Evolutionary conservation across 345 rosid genomes (phyloP), one percentile per base, ranked within the genome.

Genomic region (Gossypium sturtianum): DNA sequence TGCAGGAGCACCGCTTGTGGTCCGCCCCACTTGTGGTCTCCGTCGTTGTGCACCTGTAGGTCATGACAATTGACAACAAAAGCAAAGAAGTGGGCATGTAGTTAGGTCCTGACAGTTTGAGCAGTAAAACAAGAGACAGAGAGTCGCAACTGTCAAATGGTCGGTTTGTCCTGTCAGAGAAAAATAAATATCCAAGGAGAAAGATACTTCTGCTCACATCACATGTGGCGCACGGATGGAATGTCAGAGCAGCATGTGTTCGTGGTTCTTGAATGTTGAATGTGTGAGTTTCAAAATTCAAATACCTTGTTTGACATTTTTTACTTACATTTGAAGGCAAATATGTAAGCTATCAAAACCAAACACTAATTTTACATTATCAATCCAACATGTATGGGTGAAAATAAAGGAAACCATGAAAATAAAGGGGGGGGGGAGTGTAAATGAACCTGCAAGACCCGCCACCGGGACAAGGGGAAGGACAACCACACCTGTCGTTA

Each of bases 1-100:
- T 88, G 51, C 90, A 88, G 22, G 84, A 69, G 83, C 88, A 85
- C 64, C 20, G 49, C 73, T n/a, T 83, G 83, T 80, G 90, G 8
- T 77, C 83, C 7, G 19, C 71, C 59, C 77, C 86, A 20, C 78
- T 79, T 15, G 74, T 41, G 10, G 80, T 74, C 69, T 66, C 73
- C 22, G 66, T 27, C 38, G 49, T 9, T 58, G 56, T 69, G 71
- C 93, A 91, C 77, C 85, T 88, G 56, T 66, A 54, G 27, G 52
- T 17, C 47, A 64, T 53, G 57, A 16, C 41, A 53, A 7, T 53
- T 53, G 20, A 16, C 10, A n/a, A 53, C 7, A 17, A 6, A 20
- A 53, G 9, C 57, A 53, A 20, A 9, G 57, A 53, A 7, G 9
- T 51, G 56, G 56, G 16, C 19, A 34, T 34, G 41, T 34, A 5